Base-by-base conservation (phyloP, 805 yeast species). In the Saccharomycopsis fermentans region DNA sequence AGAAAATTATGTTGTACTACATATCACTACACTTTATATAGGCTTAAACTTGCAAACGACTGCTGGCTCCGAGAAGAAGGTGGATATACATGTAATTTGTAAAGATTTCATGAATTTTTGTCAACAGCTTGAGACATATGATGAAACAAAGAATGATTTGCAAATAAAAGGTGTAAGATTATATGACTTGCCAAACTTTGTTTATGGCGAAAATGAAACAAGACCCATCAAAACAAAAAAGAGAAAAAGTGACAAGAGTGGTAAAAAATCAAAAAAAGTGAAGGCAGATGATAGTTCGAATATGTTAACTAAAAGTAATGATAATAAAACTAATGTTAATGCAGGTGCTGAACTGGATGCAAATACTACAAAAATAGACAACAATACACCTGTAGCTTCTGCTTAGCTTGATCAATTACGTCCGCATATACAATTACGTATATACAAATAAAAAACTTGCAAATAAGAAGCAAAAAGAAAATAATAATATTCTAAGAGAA, bases 41-140 rank as follows among this genome's bases (percentile, higher is more conserved):
- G 99, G 98, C 0, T 72, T 94, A 53, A 84, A 79, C 19, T 73
- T 72, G 36, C 50, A 62, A 36, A 19, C 59, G 17, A 26, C 40
- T 9, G 40, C 21, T 21, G 55, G 76, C 54, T 71, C 74, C 51
- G 67, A 67, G 47, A 80, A 81, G 73, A 81, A 83, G 65, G 77
- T 91, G 64, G 96, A 90, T 69, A 85, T 92, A 59, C 96, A 87
- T 66, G 80, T 83, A 63, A 96, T 96, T 19, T 91, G 98, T 68
- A 79, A 88, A 21, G 98, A 94, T 61, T 94, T 92, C 69, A 90
- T 81, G 72, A 83, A 79, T 50, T 72, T 89, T 6, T 89, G 97
- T 71, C 83, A 88, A 63, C 78, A 81, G 36, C 88, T 92, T 82
- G 76, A 77, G 21, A 76, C 77, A 40, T 94, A 81, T 66, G 80